A percentile compares a stretch with the other conserved stretches of the same genome.
phyloP scores from a whole-genome alignment of 2,329 filamentous ascomycete genomes.

The Colletotrichum caudatum region DNA sequence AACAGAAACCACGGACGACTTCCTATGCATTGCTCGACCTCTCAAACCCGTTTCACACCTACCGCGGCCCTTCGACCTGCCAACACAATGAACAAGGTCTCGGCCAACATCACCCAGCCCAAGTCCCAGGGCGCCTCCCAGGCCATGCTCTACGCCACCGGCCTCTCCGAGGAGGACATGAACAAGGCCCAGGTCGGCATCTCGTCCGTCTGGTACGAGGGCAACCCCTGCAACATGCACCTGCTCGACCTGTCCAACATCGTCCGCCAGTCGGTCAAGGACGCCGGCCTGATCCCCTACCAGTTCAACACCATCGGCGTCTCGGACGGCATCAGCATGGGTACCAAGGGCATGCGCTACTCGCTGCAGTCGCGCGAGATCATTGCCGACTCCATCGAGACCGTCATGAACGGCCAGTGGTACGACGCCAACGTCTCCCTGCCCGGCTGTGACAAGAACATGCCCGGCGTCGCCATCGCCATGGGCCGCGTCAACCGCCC shows the following conservation, averaged over 20 bases:
- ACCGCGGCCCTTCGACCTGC: no score
- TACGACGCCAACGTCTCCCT: conserved; percentile 98
- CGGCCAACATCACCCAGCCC: conserved; percentile 88
- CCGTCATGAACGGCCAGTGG: conserved; percentile 98
- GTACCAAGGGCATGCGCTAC: conserved; percentile 96
- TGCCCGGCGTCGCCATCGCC: conserved; percentile 92
- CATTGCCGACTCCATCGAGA: conserved; percentile 98
- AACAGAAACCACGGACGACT: neutral
- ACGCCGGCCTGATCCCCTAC: conserved; percentile 88
- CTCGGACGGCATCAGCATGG: conserved; percentile 98
- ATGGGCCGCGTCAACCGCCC: conserved; percentile 96
- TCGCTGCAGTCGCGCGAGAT: conserved; percentile 94
- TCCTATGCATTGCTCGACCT: no score
- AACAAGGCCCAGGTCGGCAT: conserved; percentile 98
- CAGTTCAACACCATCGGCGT: conserved; percentile 99
- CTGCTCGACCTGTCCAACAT: conserved; percentile 87
- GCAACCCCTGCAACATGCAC: conserved; percentile 99
- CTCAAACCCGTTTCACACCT: no score
- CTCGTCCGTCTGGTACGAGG: conserved; percentile 97
- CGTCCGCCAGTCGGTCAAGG: conserved; percentile 71
- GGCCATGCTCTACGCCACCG: conserved; percentile 98
- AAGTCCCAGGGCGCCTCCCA: conserved; percentile 98
- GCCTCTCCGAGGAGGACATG: conserved; percentile 87
- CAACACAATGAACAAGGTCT: conserved; percentile 92
- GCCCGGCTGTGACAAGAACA: conserved; percentile 99